Conservation (phyloP, 2,329 filamentous ascomycete genomes). For the Calonectria henricotiae region DNA sequence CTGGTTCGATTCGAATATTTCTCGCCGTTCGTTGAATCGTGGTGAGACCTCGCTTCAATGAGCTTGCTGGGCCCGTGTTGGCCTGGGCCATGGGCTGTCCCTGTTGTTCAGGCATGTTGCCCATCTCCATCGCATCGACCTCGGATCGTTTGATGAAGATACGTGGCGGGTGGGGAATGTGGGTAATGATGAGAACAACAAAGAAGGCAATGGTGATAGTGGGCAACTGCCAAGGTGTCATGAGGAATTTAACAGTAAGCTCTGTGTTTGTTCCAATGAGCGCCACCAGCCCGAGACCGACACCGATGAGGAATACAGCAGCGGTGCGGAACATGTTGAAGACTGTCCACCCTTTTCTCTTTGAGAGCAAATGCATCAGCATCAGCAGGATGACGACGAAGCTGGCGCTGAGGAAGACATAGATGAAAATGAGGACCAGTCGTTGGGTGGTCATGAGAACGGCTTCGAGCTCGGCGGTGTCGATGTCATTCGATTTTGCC, state of each 20-base stretch:
- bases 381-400: slow-evolving; percentile 34
- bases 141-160: slow-evolving; percentile 33
- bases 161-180: slow-evolving; percentile 50
- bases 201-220: slow-evolving; percentile 32
- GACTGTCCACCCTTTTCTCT: slow-evolving; percentile 29
- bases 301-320: slow-evolving; percentile 28
- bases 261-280: slow-evolving; percentile 26
- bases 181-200: slow-evolving; percentile 49
- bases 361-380: slow-evolving; percentile 34
- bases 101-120: not conserved
- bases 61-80: not conserved
- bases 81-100: not conserved
- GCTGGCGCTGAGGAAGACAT: slow-evolving; percentile 31
- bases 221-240: slow-evolving; percentile 34
- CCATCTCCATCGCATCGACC: slow-evolving; percentile 20
- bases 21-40: slow-evolving; percentile 24
- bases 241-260: slow-evolving; percentile 17
- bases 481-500: not conserved
- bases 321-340: slow-evolving; percentile 35
- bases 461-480: slow-evolving; percentile 18
- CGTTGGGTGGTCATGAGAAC: slow-evolving; percentile 9
- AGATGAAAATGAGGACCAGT: slow-evolving; percentile 33
- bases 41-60: slow-evolving; percentile 25
- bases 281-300: slow-evolving; percentile 29
- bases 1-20: slow-evolving; percentile 34